Conservation (phyloP, 202 grass and related monocot genomes). For the Saccharum hybrid region DNA sequence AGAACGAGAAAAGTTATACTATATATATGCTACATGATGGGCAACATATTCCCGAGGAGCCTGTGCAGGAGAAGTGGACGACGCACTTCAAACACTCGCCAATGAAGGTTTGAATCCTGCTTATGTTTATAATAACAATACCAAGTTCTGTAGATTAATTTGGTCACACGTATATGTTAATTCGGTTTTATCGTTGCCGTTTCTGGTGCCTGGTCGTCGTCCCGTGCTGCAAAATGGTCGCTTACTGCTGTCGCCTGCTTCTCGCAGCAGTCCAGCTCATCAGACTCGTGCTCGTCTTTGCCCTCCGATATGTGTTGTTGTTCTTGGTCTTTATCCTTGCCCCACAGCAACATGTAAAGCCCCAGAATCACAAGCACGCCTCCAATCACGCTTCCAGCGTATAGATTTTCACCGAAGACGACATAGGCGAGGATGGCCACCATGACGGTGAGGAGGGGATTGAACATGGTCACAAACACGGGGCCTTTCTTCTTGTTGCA, state of each 20-base stretch:
- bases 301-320: neutral
- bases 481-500: conserved; percentile 74
- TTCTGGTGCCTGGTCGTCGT: neutral
- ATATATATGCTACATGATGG: no score
- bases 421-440: conserved; percentile 63
- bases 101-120: no score
- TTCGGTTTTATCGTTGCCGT: neutral
- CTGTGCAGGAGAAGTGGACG: no score
- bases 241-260: neutral
- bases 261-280: conserved; percentile 34
- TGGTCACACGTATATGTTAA: no score
- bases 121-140: no score
- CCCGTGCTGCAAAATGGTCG: neutral
- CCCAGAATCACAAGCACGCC: conserved; percentile 65
- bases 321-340: conserved; percentile 70
- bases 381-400: conserved; percentile 70
- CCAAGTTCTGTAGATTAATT: neutral
- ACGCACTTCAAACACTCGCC: no score
- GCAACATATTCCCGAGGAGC: no score
- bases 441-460: conserved; percentile 71
- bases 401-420: conserved; percentile 72
- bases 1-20: no score
- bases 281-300: conserved; percentile 13
- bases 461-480: conserved; percentile 94
- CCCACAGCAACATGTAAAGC: conserved; percentile 77